Percentiles rank a stretch among this genome's conserved stretches.
Evolutionary conservation across 352 stramenopile species (phyloP).

Genomic region (Pythium sukuiense): DNA sequence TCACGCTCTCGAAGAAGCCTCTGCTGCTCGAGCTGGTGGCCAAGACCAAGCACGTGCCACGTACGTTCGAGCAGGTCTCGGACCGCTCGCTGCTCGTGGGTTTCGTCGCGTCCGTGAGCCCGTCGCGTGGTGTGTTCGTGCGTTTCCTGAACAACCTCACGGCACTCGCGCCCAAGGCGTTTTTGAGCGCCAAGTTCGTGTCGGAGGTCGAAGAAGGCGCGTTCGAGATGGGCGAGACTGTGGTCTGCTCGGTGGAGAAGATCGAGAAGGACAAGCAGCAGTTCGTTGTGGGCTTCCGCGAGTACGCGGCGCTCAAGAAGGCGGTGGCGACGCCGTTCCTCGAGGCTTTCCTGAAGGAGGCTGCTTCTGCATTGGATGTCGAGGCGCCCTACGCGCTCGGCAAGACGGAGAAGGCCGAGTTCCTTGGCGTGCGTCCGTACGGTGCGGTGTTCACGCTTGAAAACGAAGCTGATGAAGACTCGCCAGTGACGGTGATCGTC

Average conservation of each 20-base stretch:
- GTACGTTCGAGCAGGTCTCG: slow-evolving; percentile 60
- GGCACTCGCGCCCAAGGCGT: slow-evolving; percentile 75
- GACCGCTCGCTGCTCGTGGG: slow-evolving; percentile 66
- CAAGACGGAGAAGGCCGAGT: slow-evolving; percentile 80
- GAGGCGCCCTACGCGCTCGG: slow-evolving; percentile 46
- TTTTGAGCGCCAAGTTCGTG: slow-evolving; percentile 76
- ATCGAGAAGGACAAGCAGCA: slow-evolving; percentile 73
- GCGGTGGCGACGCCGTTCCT: slow-evolving; percentile 44
- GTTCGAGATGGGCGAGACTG: slow-evolving; percentile 87
- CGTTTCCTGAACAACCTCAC: slow-evolving; percentile 89
- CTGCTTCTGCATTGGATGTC: slow-evolving; percentile 3
- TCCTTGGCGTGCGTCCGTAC: slow-evolving; percentile 83
- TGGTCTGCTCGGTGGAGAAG: slow-evolving; percentile 80
- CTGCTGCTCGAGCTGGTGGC: slow-evolving; percentile 58
- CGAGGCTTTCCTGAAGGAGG: slow-evolving; percentile 56
- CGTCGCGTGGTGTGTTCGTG: slow-evolving; percentile 81
- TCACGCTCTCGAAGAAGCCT: slow-evolving; percentile 85
- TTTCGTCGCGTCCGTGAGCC: slow-evolving; percentile 78
- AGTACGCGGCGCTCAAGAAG: slow-evolving; percentile 34
- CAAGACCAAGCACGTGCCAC: slow-evolving; percentile 39
- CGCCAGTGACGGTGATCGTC: slow-evolving; percentile 71
- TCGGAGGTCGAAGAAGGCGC: slow-evolving; percentile 62
- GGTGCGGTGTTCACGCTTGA: slow-evolving; percentile 82
- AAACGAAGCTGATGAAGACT: slow-evolving; percentile 61
- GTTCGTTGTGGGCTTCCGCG: slow-evolving; percentile 77